These are phyloP conservation scores for Candida chauliodis DNA, from an alignment of 805 yeast species.

Conservation along the genomic window DNA sequence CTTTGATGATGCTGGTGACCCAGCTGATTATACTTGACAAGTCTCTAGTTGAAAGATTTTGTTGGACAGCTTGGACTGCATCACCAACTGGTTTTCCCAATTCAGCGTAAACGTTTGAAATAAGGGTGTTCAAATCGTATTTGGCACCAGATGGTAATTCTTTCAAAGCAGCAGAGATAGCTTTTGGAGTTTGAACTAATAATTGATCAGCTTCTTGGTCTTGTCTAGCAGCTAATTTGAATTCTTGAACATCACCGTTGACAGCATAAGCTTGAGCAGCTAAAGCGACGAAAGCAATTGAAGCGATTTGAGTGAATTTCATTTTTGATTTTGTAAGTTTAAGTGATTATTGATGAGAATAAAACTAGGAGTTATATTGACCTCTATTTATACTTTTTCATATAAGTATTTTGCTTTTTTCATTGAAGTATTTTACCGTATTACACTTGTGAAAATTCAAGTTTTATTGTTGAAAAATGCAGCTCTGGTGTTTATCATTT, in stretches of 20 bases:
- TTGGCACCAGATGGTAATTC: neutral
- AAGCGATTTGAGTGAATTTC: slow-evolving; percentile 4
- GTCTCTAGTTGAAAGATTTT: slow-evolving; percentile 2
- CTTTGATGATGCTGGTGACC: slow-evolving; percentile 3
- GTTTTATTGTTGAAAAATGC: too few relatives aligned
- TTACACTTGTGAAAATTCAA: too few relatives aligned
- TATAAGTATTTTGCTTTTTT: too few relatives aligned
- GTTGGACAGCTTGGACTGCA: slow-evolving; percentile 1
- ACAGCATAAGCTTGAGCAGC: slow-evolving; percentile 3
- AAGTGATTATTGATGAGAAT: neutral
- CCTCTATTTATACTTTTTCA: too few relatives aligned
- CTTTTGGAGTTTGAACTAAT: slow-evolving; percentile 4
- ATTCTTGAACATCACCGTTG: neutral
- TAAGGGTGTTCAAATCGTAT: slow-evolving; percentile 2
- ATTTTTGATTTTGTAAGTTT: neutral
- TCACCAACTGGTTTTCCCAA: slow-evolving; percentile 1
- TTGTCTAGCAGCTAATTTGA: slow-evolving; percentile 2
- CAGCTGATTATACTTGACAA: neutral
- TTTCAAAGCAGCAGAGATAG: slow-evolving; percentile 4
- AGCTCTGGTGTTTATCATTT: too few relatives aligned
- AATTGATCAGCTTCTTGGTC: slow-evolving; percentile 1
- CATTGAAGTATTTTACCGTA: too few relatives aligned
- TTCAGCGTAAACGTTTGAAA: slow-evolving; percentile 1
- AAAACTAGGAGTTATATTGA: neutral
- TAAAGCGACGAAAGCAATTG: slow-evolving; percentile 4